Evolutionary conservation across 441 rosid genomes (phyloP).

Genomic region (Arabidopsis lyrata): DNA sequence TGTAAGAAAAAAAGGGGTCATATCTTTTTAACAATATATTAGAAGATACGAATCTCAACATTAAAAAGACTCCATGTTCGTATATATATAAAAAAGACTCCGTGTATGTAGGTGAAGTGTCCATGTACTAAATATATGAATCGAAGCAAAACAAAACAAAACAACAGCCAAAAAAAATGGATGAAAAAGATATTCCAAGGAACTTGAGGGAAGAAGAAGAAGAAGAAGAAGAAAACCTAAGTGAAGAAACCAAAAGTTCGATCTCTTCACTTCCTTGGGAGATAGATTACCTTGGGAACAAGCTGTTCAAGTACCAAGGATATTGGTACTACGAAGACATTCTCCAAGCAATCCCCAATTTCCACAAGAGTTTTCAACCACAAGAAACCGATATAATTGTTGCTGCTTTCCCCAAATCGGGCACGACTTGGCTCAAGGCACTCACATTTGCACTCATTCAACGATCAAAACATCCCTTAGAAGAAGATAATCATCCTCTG

Average conservation of each 20-base stretch:
- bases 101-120: no score
- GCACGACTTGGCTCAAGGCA: constrained; percentile 60
- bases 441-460: constrained; percentile 24
- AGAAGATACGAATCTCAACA: no score
- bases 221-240: constrained; percentile 5
- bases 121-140: no score
- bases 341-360: not conserved
- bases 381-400: constrained; percentile 36
- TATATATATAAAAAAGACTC: no score
- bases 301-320: constrained; percentile 7
- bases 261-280: constrained; percentile 47
- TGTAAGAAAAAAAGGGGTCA: no score
- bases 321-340: constrained; percentile 22
- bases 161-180: not conserved
- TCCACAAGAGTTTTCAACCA: constrained; percentile 22
- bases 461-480: not conserved
- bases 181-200: not conserved
- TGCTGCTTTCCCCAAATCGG: constrained; percentile 49
- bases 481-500: not conserved
- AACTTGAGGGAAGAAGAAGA: constrained; percentile 18
- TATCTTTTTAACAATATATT: no score
- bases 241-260: constrained; percentile 43
- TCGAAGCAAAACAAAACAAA: no score
- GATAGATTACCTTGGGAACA: constrained; percentile 26
- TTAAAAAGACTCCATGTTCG: no score